A percentile compares a stretch with the other conserved stretches of the same genome.
phyloP scores from a whole-genome alignment of 148 eudicot species.

The Chenopodium formosanum region DNA sequence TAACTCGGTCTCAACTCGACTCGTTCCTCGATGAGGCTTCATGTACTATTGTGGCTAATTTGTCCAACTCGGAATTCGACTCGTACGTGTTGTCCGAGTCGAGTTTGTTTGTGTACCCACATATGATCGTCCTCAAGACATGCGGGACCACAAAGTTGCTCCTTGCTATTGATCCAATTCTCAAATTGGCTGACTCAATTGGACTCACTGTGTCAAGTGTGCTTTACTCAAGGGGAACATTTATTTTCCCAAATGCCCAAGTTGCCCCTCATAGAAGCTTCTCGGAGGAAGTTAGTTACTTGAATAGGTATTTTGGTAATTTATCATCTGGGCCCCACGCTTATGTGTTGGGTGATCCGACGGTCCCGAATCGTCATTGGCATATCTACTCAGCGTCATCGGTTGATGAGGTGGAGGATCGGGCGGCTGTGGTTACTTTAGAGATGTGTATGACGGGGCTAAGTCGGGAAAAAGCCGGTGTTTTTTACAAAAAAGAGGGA shows the following conservation, averaged over 20 bases:
- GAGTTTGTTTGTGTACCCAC: constrained; percentile 54
- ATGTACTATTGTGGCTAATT: constrained; percentile 55
- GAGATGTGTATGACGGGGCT: constrained; percentile 62
- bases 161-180: constrained; percentile 46
- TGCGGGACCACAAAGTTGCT: constrained; percentile 68
- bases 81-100: constrained; percentile 72
- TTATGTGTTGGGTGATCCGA: constrained; percentile 47
- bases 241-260: constrained; percentile 50
- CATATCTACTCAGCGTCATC: constrained; percentile 37
- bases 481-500: constrained; percentile 36
- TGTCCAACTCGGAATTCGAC: constrained; percentile 53
- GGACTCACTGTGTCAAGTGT: constrained; percentile 49
- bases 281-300: constrained; percentile 46
- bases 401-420: constrained; percentile 13
- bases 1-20: constrained; percentile 46
- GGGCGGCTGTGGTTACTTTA: constrained; percentile 10
- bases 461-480: constrained; percentile 33
- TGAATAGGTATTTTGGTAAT: constrained; percentile 45
- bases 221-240: constrained; percentile 60
- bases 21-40: constrained; percentile 42
- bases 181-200: constrained; percentile 40
- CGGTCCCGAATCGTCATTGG: constrained; percentile 33
- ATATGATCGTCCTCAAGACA: constrained; percentile 51
- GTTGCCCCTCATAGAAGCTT: constrained; percentile 64
- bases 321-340: constrained; percentile 36